phyloP scores from a whole-genome alignment of 2,329 filamentous ascomycete species.

The Fusarium sp. region DNA sequence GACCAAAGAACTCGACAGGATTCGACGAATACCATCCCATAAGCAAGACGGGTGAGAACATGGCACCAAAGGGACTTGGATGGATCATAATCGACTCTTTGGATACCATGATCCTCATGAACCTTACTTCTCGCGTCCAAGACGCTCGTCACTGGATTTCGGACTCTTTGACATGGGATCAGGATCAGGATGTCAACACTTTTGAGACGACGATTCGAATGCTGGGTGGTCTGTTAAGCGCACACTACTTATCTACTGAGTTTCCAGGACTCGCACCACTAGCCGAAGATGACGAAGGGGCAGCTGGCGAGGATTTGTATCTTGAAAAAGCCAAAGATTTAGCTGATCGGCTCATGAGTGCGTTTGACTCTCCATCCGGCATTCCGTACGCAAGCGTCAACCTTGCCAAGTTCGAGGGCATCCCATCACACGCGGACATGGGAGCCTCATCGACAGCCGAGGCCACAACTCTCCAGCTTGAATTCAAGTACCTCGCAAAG shows the following conservation, averaged over 20 bases:
- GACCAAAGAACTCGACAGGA: conserved; percentile 59
- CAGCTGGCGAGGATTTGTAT: conserved; percentile 88
- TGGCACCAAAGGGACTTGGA: conserved; percentile 89
- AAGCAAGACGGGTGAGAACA: conserved; percentile 81
- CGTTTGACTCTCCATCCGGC: conserved; percentile 88
- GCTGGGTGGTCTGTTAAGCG: conserved; percentile 91
- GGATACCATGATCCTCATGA: conserved; percentile 99
- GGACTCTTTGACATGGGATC: conserved; percentile 83
- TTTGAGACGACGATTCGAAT: conserved; percentile 99
- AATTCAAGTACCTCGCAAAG: conserved; percentile 97
- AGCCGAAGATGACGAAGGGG: conserved; percentile 76
- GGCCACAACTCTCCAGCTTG: conserved; percentile 90
- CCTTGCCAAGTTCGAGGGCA: conserved; percentile 79
- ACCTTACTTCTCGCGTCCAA: conserved; percentile 85
- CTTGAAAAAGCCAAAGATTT: conserved; percentile 96
- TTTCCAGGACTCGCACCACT: conserved; percentile 85
- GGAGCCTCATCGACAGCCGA: conserved; percentile 96
- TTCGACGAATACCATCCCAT: conserved; percentile 90
- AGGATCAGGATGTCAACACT: conserved; percentile 95
- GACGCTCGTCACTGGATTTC: conserved; percentile 92
- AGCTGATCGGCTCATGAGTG: conserved; percentile 85
- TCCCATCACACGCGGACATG: conserved; percentile 84
- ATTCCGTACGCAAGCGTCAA: conserved; percentile 93
- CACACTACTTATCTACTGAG: conserved; percentile 91
- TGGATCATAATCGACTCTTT: conserved; percentile 99